These are phyloP conservation scores for Kregervanrija delftensis DNA, from an alignment of 805 yeast genomes.

Conservation along the genomic window DNA sequence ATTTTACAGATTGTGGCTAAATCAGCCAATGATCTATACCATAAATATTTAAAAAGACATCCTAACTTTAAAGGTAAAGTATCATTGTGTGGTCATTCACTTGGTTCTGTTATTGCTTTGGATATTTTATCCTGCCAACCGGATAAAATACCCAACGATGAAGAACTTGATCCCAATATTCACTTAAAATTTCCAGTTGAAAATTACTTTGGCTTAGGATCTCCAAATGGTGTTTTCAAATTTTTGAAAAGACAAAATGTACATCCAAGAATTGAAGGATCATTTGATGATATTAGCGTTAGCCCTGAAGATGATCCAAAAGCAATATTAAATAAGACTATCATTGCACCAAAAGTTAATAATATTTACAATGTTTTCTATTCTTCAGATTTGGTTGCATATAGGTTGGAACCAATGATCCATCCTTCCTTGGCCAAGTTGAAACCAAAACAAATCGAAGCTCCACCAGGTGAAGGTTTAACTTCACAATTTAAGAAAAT, in stretches of 20 bases:
- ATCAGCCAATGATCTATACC: conserved; percentile 59
- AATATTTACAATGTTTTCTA: conserved; percentile 81
- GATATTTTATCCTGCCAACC: conserved; percentile 60
- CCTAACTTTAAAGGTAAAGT: conserved; percentile 76
- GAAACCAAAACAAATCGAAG: conserved; percentile 54
- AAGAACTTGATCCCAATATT: conserved; percentile 24
- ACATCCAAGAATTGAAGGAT: conserved; percentile 29
- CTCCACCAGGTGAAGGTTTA: conserved; percentile 40
- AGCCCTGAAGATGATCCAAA: conserved; percentile 1
- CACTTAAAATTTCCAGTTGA: conserved; percentile 65
- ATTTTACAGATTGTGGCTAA: conserved; percentile 56
- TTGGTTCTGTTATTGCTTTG: conserved; percentile 80
- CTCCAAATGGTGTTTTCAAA: conserved; percentile 85
- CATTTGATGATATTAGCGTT: conserved; percentile 2
- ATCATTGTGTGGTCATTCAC: conserved; percentile 83
- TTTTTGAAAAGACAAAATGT: conserved; percentile 60
- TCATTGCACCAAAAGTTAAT: conserved; percentile 47
- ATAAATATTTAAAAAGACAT: conserved; percentile 50
- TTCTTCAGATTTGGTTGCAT: conserved; percentile 88
- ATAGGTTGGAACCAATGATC: conserved; percentile 82
- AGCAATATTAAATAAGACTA: conserved; percentile 9
- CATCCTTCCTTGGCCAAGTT: conserved; percentile 38
- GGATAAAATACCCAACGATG: conserved; percentile 21
- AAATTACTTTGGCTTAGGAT: conserved; percentile 75
- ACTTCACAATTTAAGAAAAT: conserved; percentile 26